phyloP scores from a whole-genome alignment of 306 rosid species.

The Pterocarpus santalinus region DNA sequence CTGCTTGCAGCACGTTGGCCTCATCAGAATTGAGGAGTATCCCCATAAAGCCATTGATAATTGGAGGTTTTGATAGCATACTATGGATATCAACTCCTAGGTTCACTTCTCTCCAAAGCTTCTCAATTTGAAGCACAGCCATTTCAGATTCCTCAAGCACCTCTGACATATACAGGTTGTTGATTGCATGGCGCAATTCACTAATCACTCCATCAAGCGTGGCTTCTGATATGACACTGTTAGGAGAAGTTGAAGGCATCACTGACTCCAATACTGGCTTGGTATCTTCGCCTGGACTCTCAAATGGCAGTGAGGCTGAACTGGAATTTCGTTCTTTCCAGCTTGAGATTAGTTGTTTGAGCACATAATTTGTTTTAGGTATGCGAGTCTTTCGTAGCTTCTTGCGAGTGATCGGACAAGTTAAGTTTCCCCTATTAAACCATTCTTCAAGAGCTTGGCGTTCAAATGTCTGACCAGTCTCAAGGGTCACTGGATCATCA shows the following conservation, averaged over 20 bases:
- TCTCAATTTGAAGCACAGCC: slow-evolving; percentile 80
- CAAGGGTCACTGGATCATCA: slow-evolving; percentile 95
- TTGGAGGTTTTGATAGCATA: slow-evolving; percentile 74
- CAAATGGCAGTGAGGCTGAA: slow-evolving; percentile 46
- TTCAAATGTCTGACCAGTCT: slow-evolving; percentile 95
- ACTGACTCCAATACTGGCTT: slow-evolving; percentile 48
- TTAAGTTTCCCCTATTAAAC: slow-evolving; percentile 80
- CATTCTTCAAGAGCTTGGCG: slow-evolving; percentile 88
- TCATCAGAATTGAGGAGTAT: slow-evolving; percentile 78
- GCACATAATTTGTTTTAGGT: slow-evolving; percentile 91
- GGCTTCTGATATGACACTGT: slow-evolving; percentile 68
- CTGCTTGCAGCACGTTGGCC: slow-evolving; percentile 64
- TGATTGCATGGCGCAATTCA: slow-evolving; percentile 72
- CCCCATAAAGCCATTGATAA: slow-evolving; percentile 84
- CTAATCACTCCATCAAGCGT: slow-evolving; percentile 62
- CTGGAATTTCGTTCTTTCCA: slow-evolving; percentile 77
- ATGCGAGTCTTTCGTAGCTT: slow-evolving; percentile 73
- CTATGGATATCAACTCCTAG: slow-evolving; percentile 61
- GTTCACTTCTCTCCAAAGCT: slow-evolving; percentile 72
- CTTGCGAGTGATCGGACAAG: slow-evolving; percentile 94
- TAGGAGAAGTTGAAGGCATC: slow-evolving; percentile 69
- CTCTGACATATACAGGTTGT: slow-evolving; percentile 75
- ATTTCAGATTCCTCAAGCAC: slow-evolving; percentile 80
- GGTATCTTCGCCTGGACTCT: slow-evolving; percentile 44
- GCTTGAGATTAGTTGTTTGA: slow-evolving; percentile 81